Evolutionary conservation across 345 rosid genomes (phyloP).

Genomic region (Toxicodendron radicans): DNA sequence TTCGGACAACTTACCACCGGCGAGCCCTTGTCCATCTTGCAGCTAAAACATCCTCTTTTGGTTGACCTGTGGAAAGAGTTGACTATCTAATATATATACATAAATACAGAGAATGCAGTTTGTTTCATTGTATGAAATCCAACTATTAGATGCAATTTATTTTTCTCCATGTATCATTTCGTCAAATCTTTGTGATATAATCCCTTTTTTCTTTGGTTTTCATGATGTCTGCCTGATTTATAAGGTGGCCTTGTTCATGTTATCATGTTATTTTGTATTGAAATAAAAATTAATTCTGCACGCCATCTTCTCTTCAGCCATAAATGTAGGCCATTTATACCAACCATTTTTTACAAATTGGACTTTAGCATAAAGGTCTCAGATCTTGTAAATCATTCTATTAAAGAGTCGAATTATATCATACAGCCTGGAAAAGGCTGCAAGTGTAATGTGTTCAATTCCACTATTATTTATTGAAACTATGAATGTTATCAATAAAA

Average conservation of each 20-base stretch:
- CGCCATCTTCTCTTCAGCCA: no score
- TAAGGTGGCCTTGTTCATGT: not conserved
- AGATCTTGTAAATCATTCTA: no score
- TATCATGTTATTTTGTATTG: not conserved
- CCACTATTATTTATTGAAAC: no score
- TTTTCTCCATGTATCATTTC: not conserved
- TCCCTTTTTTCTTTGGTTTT: not conserved
- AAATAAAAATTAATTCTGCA: not conserved
- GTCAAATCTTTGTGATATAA: not conserved
- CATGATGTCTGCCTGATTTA: not conserved
- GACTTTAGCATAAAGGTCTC: no score
- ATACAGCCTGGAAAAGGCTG: no score
- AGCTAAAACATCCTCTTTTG: conserved; percentile 53
- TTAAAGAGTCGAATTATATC: no score
- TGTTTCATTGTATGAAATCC: conserved; percentile 9
- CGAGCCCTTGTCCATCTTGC: conserved; percentile 77
- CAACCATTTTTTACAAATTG: no score
- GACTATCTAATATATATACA: conserved; percentile 6
- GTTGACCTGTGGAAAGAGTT: conserved; percentile 9
- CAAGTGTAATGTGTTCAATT: no score
- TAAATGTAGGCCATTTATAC: no score
- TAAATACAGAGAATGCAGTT: not conserved
- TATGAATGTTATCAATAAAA: no score
- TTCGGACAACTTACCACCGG: conserved; percentile 68
- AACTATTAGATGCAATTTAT: not conserved